Evolutionary conservation across 2,329 filamentous ascomycete species (phyloP).

Genomic region (Aureobasidium mangrovei): DNA sequence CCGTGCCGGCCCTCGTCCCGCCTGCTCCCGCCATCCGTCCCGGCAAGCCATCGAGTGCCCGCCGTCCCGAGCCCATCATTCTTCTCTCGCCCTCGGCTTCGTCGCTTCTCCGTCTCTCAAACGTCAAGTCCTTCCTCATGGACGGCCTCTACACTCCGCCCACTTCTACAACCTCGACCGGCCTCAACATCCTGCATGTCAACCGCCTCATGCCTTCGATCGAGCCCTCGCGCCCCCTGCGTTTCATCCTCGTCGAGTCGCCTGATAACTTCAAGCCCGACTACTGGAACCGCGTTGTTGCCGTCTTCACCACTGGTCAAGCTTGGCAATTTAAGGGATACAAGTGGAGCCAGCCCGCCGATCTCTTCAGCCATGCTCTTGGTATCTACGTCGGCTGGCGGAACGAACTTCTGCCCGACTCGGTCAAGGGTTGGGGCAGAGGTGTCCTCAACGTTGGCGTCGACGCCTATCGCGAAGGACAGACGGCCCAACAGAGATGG

Average conservation of each 20-base stretch:
- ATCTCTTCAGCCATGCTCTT: slow-evolving; percentile 80
- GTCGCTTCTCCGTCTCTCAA: slow-evolving; percentile 87
- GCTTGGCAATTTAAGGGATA: slow-evolving; percentile 98
- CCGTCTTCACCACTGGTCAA: slow-evolving; percentile 95
- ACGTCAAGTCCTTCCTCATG: slow-evolving; percentile 90
- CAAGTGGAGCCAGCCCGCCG: slow-evolving; percentile 83
- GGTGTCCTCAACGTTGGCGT: slow-evolving; percentile 69
- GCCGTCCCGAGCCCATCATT: slow-evolving; percentile 74
- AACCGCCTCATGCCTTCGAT: slow-evolving; percentile 64
- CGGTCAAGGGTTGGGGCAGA: slow-evolving; percentile 75
- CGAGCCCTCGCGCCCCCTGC: slow-evolving; percentile 62
- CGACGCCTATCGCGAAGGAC: slow-evolving; percentile 65
- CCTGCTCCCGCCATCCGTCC: slow-evolving; percentile 24
- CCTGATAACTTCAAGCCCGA: slow-evolving; percentile 95
- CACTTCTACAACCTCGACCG: slow-evolving; percentile 45
- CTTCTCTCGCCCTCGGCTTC: slow-evolving; percentile 93
- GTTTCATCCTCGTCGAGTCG: slow-evolving; percentile 91
- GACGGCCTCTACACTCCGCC: slow-evolving; percentile 72
- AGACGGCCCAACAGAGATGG: slow-evolving; percentile 49
- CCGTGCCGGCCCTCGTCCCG: slow-evolving; percentile 19
- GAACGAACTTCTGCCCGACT: slow-evolving; percentile 69
- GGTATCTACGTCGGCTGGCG: slow-evolving; percentile 90
- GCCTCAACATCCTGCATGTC: slow-evolving; percentile 76
- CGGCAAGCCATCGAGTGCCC: slow-evolving; percentile 24
- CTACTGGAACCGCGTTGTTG: slow-evolving; percentile 92